Percentiles rank a stretch among this genome's conserved stretches.
Conservation (phyloP, 805 yeast genomes). For the Wickerhamiella qilinensis region DNA sequence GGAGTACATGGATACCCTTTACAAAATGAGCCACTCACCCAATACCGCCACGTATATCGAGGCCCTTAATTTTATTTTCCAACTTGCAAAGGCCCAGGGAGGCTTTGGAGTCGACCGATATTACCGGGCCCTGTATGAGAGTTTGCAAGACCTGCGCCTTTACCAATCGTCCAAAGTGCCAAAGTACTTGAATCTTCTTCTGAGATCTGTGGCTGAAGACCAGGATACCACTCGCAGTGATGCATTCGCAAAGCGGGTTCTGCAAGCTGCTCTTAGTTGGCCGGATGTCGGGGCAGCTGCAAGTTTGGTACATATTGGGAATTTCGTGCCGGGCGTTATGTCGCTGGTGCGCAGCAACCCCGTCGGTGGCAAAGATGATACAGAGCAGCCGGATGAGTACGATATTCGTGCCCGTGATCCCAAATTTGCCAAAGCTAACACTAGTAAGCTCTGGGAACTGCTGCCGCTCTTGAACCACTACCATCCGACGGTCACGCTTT, state of each 20-base stretch:
- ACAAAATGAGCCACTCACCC: conserved; percentile 81
- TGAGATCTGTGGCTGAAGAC: conserved; percentile 59
- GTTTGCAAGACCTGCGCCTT: conserved; percentile 70
- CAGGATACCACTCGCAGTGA: conserved; percentile 42
- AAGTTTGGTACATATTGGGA: conserved; percentile 11
- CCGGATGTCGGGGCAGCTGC: conserved; percentile 58
- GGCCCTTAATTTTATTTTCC: conserved; percentile 73
- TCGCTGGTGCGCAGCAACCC: conserved; percentile 31
- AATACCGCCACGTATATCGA: conserved; percentile 90
- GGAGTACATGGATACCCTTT: conserved; percentile 67
- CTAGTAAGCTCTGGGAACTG: conserved; percentile 77
- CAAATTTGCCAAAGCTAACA: conserved; percentile 69
- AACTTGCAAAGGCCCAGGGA: conserved; percentile 45
- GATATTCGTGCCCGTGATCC: conserved; percentile 90
- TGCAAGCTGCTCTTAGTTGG: conserved; percentile 79
- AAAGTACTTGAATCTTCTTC: conserved; percentile 71
- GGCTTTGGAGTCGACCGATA: conserved; percentile 33
- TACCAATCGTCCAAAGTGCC: conserved; percentile 84
- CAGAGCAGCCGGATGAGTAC: conserved; percentile 25
- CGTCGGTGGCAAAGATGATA: not conserved
- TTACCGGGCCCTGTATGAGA: conserved; percentile 78
- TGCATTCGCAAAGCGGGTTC: conserved; percentile 81
- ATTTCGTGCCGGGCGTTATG: conserved; percentile 54
- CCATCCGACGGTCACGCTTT: conserved; percentile 81
- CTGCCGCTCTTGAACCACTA: conserved; percentile 58